Evolutionary conservation across 1,284 basidiomycete species (phyloP).

Genomic region (Ceratobasidium sp.): DNA sequence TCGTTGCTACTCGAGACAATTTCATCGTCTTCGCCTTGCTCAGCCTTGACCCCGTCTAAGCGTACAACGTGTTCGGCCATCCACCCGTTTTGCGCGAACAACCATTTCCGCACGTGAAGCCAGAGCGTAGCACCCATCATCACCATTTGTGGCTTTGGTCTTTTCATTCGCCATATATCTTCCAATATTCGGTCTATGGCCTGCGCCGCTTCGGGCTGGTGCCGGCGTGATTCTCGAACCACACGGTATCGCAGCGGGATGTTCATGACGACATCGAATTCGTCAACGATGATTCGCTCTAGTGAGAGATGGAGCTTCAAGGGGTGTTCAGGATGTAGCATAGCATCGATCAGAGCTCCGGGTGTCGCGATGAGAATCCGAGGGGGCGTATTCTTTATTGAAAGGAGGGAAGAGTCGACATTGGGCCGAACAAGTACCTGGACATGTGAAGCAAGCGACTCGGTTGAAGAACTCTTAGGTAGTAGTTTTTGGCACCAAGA

Average conservation of each 20-base stretch:
- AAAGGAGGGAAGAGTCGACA: conserved; percentile 53
- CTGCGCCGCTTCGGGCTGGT: conserved; percentile 31
- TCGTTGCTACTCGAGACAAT: conserved; percentile 13
- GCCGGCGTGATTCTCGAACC: not conserved
- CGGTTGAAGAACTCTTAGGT: conserved; percentile 52
- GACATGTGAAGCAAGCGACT: conserved; percentile 51
- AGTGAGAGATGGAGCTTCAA: conserved; percentile 59
- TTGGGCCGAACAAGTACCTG: conserved; percentile 40
- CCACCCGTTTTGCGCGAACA: conserved; percentile 57
- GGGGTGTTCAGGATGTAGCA: conserved; percentile 61
- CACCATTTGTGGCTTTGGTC: conserved; percentile 64
- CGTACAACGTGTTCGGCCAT: conserved; percentile 52
- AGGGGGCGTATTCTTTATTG: conserved; percentile 61
- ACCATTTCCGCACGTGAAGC: conserved; percentile 65
- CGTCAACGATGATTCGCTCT: conserved; percentile 73
- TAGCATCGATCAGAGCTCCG: conserved; percentile 71
- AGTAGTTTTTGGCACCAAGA: conserved; percentile 75
- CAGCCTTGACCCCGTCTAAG: conserved; percentile 26
- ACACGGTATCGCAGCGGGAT: conserved; percentile 54
- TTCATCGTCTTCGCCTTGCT: not conserved
- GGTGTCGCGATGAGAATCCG: conserved; percentile 80
- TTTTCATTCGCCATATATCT: conserved; percentile 25
- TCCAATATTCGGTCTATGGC: conserved; percentile 40
- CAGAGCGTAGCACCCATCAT: conserved; percentile 77
- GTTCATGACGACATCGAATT: conserved; percentile 77